phyloP scores from a whole-genome alignment of 139 green algal genomes.

The Pleodorina starrii region DNA sequence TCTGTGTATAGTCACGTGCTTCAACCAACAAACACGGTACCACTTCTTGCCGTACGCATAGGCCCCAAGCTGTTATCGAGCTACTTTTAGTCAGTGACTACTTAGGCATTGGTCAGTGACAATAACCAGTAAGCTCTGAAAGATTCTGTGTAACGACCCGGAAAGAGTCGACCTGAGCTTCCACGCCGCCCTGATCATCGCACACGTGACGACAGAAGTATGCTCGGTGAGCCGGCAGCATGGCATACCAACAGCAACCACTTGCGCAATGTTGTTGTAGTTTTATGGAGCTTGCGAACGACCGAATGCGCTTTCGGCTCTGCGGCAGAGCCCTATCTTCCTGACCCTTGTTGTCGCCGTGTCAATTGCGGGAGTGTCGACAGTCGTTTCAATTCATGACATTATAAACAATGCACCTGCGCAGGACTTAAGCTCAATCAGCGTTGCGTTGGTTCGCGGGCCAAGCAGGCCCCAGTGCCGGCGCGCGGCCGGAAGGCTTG shows the following conservation, averaged over 20 bases:
- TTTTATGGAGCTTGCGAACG: not conserved
- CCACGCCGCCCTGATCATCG: not conserved
- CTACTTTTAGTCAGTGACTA: too few species aligned
- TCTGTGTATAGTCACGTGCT: too few species aligned
- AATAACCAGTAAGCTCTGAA: too few species aligned
- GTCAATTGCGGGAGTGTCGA: not conserved
- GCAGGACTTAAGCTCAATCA: constrained; percentile 23
- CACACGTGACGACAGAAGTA: not conserved
- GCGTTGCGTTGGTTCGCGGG: not conserved
- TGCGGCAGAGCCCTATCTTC: not conserved
- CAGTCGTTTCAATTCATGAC: not conserved
- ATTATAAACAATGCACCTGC: not conserved
- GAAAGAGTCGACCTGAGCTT: too few species aligned
- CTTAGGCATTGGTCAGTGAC: too few species aligned
- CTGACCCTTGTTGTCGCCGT: not conserved
- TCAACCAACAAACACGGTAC: too few species aligned
- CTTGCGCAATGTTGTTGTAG: too few species aligned
- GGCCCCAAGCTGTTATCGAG: too few species aligned
- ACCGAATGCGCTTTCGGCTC: not conserved
- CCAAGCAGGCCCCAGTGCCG: constrained; percentile 13
- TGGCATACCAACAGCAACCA: not conserved
- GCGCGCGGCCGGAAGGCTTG: constrained; percentile 29
- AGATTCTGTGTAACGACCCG: too few species aligned
- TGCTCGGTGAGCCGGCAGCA: not conserved
- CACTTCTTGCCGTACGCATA: too few species aligned